Conservation (phyloP, 257 asterid species). For the Jacaranda mimosifolia region DNA sequence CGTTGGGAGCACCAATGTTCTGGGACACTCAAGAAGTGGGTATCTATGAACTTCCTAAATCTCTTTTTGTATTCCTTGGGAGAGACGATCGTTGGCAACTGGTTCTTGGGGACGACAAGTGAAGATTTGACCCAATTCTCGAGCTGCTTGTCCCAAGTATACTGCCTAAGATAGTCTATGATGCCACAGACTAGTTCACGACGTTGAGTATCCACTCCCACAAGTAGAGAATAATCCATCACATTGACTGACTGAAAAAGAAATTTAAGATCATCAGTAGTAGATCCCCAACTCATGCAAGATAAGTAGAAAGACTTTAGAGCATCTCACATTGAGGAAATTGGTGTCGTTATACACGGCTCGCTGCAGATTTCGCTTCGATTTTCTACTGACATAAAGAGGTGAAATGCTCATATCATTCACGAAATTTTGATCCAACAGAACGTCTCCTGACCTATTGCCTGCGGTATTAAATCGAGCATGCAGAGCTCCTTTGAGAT, state of each 20-base stretch:
- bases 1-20: constrained; percentile 88
- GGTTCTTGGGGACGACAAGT: constrained; percentile 84
- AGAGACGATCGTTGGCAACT: constrained; percentile 80
- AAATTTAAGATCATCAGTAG: background rate
- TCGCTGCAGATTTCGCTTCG: constrained; percentile 83
- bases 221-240: constrained; percentile 96
- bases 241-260: constrained; percentile 74
- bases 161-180: constrained; percentile 95
- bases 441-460: constrained; percentile 78
- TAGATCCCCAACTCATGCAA: no score
- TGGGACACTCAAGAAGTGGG: constrained; percentile 83
- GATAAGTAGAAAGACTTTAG: background rate
- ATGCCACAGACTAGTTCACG: constrained; percentile 89
- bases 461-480: constrained; percentile 70
- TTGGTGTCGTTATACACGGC: constrained; percentile 92
- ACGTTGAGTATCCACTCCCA: constrained; percentile 81
- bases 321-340: constrained; percentile 80
- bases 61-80: constrained; percentile 88
- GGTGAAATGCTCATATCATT: constrained; percentile 92
- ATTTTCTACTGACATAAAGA: constrained; percentile 76
- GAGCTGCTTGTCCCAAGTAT: constrained; percentile 97
- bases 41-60: constrained; percentile 75
- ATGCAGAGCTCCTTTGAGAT: constrained; percentile 93
- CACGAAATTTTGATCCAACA: constrained; percentile 93
- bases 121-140: constrained; percentile 96